Percentiles rank a stretch among this genome's conserved stretches.
These are phyloP conservation scores for Neopestalotiopsis rosae DNA, from an alignment of 2,329 filamentous ascomycete genomes.

Conservation along the genomic window DNA sequence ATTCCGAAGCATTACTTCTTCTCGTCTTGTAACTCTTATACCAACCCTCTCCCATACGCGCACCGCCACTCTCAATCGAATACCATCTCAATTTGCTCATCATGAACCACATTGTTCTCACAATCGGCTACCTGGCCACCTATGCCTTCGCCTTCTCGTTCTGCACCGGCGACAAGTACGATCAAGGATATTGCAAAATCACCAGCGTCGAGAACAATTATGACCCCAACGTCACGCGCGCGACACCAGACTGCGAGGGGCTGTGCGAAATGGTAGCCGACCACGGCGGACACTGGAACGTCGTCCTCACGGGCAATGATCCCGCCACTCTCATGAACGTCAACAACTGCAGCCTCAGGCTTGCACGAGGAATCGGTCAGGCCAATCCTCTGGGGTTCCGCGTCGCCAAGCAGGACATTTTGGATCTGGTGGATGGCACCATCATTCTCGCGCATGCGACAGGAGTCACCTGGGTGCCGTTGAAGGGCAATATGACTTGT, in stretches of 20 bases:
- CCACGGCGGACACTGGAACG: not conserved
- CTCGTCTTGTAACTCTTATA: not conserved
- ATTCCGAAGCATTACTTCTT: not conserved
- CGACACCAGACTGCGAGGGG: not conserved
- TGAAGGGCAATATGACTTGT: no score
- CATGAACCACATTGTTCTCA: not conserved
- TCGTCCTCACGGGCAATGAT: not conserved
- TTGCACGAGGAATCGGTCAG: not conserved
- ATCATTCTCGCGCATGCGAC: not conserved
- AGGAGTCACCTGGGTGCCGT: no score
- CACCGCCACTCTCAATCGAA: not conserved
- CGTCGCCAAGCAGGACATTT: not conserved
- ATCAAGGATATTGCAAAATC: conserved; percentile 12
- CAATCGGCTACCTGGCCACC: conserved; percentile 6
- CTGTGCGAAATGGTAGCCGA: not conserved
- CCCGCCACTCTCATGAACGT: not conserved
- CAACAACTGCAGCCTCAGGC: not conserved
- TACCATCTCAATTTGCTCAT: not conserved
- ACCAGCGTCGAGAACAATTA: not conserved
- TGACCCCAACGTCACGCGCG: not conserved
- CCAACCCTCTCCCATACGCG: not conserved
- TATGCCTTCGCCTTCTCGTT: not conserved
- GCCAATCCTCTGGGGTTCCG: not conserved
- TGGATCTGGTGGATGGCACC: not conserved
- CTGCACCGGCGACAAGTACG: conserved; percentile 9